Evolutionary conservation across 169 alveolate species (phyloP).

Genomic region (Perkinsus marinus): DNA sequence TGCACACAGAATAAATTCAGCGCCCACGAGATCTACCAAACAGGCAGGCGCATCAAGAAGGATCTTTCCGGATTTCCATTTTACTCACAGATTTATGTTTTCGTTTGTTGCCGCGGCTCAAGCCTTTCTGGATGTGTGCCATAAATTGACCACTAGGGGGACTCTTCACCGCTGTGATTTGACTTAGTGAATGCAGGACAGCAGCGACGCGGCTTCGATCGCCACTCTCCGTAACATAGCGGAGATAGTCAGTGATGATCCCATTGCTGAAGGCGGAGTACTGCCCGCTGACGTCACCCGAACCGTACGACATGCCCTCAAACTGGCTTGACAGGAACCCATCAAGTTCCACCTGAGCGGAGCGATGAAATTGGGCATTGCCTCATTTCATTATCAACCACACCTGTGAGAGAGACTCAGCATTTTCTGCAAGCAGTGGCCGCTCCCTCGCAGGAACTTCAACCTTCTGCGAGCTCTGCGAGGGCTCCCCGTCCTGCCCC

Average conservation of each 20-base stretch:
- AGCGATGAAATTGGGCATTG: background rate
- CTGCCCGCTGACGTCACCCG: background rate
- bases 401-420: background rate
- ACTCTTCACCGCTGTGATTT: background rate
- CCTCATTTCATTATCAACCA: background rate
- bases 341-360: background rate
- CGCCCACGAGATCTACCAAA: background rate
- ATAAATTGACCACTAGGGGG: background rate
- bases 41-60: too few species aligned
- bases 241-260: background rate
- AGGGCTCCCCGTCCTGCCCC: background rate
- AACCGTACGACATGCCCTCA: background rate
- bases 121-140: background rate
- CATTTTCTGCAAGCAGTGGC: background rate
- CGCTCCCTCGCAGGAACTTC: background rate
- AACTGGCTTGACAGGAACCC: background rate
- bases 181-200: background rate
- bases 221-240: background rate
- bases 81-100: background rate
- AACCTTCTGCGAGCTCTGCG: background rate
- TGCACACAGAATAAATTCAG: background rate
- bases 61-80: background rate
- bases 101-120: background rate
- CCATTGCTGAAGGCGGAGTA: background rate
- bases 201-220: background rate